Evolutionary conservation across 371 early-diverging fungal genomes (phyloP).

Genomic region (Mortierella sp.): DNA sequence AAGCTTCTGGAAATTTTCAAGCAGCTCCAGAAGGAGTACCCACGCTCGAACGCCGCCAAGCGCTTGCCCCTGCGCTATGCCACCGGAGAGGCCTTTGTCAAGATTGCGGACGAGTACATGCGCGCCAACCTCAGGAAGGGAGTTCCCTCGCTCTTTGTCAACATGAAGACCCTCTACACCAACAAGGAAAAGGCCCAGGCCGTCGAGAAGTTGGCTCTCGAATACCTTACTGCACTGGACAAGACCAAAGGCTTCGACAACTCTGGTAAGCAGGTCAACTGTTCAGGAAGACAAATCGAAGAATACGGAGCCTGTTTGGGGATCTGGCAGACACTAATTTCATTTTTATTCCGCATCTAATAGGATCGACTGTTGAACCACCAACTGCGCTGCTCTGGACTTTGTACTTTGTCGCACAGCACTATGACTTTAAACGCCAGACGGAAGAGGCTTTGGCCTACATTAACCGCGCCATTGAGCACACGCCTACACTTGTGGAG

Average conservation of each 20-base stretch:
- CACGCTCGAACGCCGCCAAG: slow-evolving; percentile 85
- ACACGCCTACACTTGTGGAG: slow-evolving; percentile 92
- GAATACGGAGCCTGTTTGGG: too few species aligned
- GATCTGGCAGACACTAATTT: neutral
- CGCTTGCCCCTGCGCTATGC: slow-evolving; percentile 81
- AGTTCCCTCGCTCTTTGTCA: slow-evolving; percentile 91
- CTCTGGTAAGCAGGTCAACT: slow-evolving; percentile 35
- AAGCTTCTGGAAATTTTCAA: slow-evolving; percentile 64
- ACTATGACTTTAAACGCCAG: slow-evolving; percentile 80
- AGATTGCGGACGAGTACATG: slow-evolving; percentile 73
- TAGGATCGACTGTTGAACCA: slow-evolving; percentile 68
- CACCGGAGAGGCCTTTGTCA: slow-evolving; percentile 79
- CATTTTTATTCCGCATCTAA: neutral
- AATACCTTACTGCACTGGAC: slow-evolving; percentile 70
- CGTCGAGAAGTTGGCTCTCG: slow-evolving; percentile 75
- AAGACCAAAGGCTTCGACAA: slow-evolving; percentile 61
- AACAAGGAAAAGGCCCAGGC: slow-evolving; percentile 75
- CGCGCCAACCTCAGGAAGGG: slow-evolving; percentile 87
- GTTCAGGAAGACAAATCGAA: too few species aligned
- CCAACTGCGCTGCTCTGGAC: slow-evolving; percentile 91
- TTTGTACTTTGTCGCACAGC: slow-evolving; percentile 90
- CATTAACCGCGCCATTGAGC: slow-evolving; percentile 87
- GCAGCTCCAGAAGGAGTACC: slow-evolving; percentile 79
- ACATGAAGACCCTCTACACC: slow-evolving; percentile 80
- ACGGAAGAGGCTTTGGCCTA: slow-evolving; percentile 75